These are phyloP conservation scores for Suhomyces vadensis DNA, from an alignment of 805 yeast genomes.

Conservation along the genomic window DNA sequence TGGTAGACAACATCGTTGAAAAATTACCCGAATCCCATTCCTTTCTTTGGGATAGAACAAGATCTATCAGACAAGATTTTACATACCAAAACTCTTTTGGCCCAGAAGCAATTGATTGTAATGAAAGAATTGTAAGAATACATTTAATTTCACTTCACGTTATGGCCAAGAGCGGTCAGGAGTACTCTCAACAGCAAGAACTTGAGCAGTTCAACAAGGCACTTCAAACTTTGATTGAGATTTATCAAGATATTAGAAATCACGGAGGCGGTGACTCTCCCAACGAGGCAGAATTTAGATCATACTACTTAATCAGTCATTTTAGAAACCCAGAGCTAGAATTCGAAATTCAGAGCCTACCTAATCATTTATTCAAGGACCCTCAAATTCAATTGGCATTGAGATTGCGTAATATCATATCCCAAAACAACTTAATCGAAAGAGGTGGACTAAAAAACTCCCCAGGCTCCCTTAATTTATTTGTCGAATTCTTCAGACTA, in stretches of 20 bases:
- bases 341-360: constrained; percentile 68
- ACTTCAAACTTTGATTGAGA: constrained; percentile 81
- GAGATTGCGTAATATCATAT: constrained; percentile 62
- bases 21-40: constrained; percentile 83
- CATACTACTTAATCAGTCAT: constrained; percentile 79
- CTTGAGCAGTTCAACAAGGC: constrained; percentile 92
- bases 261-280: constrained; percentile 69
- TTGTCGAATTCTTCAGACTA: constrained; percentile 60
- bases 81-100: constrained; percentile 94
- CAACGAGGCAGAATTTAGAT: constrained; percentile 91
- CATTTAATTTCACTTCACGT: constrained; percentile 80
- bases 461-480: constrained; percentile 62
- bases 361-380: constrained; percentile 54
- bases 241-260: constrained; percentile 76
- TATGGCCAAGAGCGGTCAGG: constrained; percentile 72
- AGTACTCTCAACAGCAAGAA: constrained; percentile 93
- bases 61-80: constrained; percentile 95
- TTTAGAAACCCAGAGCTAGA: constrained; percentile 84
- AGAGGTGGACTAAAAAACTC: constrained; percentile 50
- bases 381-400: constrained; percentile 68
- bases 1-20: constrained; percentile 62
- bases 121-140: constrained; percentile 85
- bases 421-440: constrained; percentile 60
- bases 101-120: constrained; percentile 89
- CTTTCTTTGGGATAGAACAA: constrained; percentile 94